These are phyloP conservation scores for Pyronema domesticum DNA, from an alignment of 495 filamentous ascomycete genomes.

Conservation along the genomic window DNA sequence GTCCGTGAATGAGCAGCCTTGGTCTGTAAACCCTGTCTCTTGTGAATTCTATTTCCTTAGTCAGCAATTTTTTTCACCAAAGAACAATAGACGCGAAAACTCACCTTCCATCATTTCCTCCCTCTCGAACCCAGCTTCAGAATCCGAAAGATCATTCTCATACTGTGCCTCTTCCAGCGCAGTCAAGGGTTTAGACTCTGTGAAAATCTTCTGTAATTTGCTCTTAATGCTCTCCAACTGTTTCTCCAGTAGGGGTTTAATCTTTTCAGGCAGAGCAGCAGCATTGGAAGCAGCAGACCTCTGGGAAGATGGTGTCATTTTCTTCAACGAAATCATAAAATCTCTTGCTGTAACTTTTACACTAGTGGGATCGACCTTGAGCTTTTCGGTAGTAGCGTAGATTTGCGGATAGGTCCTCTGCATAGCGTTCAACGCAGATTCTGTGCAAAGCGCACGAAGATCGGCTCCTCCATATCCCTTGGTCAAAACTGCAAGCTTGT, in stretches of 20 bases:
- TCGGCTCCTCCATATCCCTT: slow-evolving; percentile 96
- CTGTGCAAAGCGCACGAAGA: slow-evolving; percentile 75
- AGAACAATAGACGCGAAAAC: neutral
- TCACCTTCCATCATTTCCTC: slow-evolving; percentile 57
- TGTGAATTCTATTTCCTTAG: slow-evolving; percentile 49
- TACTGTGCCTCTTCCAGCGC: slow-evolving; percentile 87
- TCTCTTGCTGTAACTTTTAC: slow-evolving; percentile 78
- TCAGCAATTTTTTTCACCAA: neutral
- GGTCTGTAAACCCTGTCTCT: slow-evolving; percentile 76
- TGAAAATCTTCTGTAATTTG: slow-evolving; percentile 59
- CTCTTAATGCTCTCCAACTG: slow-evolving; percentile 48
- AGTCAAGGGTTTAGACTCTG: slow-evolving; percentile 64
- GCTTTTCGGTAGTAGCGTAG: slow-evolving; percentile 77
- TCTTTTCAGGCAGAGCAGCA: slow-evolving; percentile 49
- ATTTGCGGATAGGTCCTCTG: slow-evolving; percentile 93
- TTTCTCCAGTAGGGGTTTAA: slow-evolving; percentile 65
- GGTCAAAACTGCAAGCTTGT: slow-evolving; percentile 64
- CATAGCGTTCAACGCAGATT: slow-evolving; percentile 95
- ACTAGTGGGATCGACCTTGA: slow-evolving; percentile 65
- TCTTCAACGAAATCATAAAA: slow-evolving; percentile 91
- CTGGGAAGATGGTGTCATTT: slow-evolving; percentile 87
- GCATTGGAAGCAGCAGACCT: slow-evolving; percentile 68
- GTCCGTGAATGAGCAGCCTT: slow-evolving; percentile 59
- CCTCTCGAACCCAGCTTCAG: slow-evolving; percentile 56
- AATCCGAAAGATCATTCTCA: slow-evolving; percentile 57